Conservation (phyloP, 768 basidiomycete genomes). For the Termitomyces sp. region DNA sequence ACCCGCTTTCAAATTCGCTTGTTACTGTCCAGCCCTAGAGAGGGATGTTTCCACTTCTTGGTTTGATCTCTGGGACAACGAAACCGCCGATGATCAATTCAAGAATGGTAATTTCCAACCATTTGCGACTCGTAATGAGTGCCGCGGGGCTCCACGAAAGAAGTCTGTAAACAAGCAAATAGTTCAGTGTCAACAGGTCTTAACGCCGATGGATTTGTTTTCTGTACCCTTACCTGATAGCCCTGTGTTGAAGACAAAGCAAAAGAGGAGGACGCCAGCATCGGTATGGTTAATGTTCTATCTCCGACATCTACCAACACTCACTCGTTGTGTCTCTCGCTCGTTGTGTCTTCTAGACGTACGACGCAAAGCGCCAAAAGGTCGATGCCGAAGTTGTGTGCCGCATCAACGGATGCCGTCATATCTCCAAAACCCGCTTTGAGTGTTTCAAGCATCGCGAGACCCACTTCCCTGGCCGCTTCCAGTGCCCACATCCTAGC, state of each 20-base stretch:
- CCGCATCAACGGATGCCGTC: slow-evolving; percentile 19
- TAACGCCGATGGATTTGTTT: background rate
- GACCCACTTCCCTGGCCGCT: slow-evolving; percentile 22
- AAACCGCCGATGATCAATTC: slow-evolving; percentile 5
- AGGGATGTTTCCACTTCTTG: background rate
- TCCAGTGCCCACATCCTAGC: slow-evolving; percentile 17
- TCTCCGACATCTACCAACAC: background rate
- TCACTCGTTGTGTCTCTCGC: background rate
- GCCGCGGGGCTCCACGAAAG: background rate
- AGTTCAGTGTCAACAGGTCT: background rate
- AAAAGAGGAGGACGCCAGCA: slow-evolving; percentile 10
- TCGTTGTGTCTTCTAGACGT: background rate
- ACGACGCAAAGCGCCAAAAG: slow-evolving; percentile 14
- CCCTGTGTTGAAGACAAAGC: background rate
- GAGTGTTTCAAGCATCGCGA: slow-evolving; percentile 24
- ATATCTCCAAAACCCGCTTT: slow-evolving; percentile 19
- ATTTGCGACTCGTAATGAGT: background rate
- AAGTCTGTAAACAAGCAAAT: slow-evolving; percentile 1
- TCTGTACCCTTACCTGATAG: background rate
- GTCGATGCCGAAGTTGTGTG: slow-evolving; percentile 16
- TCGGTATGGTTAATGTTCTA: background rate
- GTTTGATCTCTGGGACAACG: slow-evolving; percentile 8
- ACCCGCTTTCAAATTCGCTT: slow-evolving; percentile 3
- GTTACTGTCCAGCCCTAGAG: slow-evolving; percentile 3
- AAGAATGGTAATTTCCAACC: slow-evolving; percentile 14